These are phyloP conservation scores for Allium sativum DNA, from an alignment of 106 monocot species.

Conservation along the genomic window DNA sequence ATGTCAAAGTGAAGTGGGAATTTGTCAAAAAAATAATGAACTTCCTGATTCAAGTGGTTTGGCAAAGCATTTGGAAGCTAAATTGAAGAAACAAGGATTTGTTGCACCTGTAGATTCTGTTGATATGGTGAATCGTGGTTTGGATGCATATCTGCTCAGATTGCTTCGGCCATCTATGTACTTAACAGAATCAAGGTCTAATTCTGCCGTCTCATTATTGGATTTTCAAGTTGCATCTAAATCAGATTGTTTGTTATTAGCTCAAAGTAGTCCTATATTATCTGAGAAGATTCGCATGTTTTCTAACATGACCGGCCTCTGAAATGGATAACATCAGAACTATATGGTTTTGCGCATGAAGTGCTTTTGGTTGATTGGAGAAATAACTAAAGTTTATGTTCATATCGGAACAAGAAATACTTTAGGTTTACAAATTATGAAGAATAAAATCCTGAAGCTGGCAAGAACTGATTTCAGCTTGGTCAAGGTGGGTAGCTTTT, in stretches of 20 bases:
- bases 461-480: too few relatives aligned
- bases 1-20: slow-evolving; percentile 9
- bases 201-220: slow-evolving; percentile 21
- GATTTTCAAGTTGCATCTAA: slow-evolving; percentile 59
- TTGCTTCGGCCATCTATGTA: slow-evolving; percentile 68
- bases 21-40: slow-evolving; percentile 23
- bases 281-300: slow-evolving; percentile 53
- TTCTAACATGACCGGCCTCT: background rate
- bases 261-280: slow-evolving; percentile 43
- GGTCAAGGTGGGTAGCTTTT: too few relatives aligned
- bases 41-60: slow-evolving; percentile 42
- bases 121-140: slow-evolving; percentile 41
- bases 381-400: too few relatives aligned
- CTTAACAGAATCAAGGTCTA: slow-evolving; percentile 43
- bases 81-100: slow-evolving; percentile 38
- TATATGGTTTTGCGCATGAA: too few relatives aligned
- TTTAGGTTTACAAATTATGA: too few relatives aligned
- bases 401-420: too few relatives aligned
- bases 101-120: slow-evolving; percentile 29
- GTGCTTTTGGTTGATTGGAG: too few relatives aligned
- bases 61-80: slow-evolving; percentile 29
- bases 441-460: too few relatives aligned
- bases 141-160: slow-evolving; percentile 57
- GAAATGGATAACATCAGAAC: too few relatives aligned
- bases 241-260: slow-evolving; percentile 56